Conservation (phyloP, 306 rosid species). For the Castanea crenata region DNA sequence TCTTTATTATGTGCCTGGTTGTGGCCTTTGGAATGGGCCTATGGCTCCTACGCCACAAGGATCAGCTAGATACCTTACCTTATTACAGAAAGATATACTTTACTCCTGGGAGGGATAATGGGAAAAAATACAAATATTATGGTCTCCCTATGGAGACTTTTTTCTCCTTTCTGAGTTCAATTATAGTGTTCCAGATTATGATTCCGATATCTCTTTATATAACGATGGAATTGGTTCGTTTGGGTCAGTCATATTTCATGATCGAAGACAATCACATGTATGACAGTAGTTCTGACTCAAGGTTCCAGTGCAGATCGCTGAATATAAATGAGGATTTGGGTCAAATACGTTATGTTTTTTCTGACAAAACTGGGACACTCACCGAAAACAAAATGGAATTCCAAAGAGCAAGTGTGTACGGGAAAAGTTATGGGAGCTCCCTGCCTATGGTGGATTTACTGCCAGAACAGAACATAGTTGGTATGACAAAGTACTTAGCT, state of each 20-base stretch:
- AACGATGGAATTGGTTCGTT: conserved; percentile 93
- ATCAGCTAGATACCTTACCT: conserved; percentile 79
- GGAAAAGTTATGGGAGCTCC: conserved; percentile 62
- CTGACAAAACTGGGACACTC: conserved; percentile 97
- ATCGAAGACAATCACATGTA: conserved; percentile 82
- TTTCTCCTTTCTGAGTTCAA: conserved; percentile 91
- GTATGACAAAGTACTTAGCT: conserved; percentile 29
- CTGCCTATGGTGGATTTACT: conserved; percentile 29
- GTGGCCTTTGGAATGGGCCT: conserved; percentile 82
- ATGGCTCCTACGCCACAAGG: conserved; percentile 72
- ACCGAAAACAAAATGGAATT: conserved; percentile 99
- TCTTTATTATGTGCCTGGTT: conserved; percentile 76
- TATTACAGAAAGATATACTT: conserved; percentile 73
- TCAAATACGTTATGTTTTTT: conserved; percentile 85
- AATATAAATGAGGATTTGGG: conserved; percentile 98
- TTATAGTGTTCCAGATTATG: conserved; percentile 98
- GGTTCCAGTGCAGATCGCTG: conserved; percentile 98
- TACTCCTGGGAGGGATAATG: conserved; percentile 38
- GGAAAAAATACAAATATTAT: conserved; percentile 64
- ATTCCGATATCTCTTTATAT: conserved; percentile 98
- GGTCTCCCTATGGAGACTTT: conserved; percentile 86
- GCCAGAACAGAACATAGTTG: conserved; percentile 33
- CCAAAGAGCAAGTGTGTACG: conserved; percentile 74
- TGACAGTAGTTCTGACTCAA: conserved; percentile 58
- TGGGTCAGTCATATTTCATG: conserved; percentile 99